phyloP scores from a whole-genome alignment of 192 early-diverging fungal genomes.

The Oehlia diaphana region DNA sequence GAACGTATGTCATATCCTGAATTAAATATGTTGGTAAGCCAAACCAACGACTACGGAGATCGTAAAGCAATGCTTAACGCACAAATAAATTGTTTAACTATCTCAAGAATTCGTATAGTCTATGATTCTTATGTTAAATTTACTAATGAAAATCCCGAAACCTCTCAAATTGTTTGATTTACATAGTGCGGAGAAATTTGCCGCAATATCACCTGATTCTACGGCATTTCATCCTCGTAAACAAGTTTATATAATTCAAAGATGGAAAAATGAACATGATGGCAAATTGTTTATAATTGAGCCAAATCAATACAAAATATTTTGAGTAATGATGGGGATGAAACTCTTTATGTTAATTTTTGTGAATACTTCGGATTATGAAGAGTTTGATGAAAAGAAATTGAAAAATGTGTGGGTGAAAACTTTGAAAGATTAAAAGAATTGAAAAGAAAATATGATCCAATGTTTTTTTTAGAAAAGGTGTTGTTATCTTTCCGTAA shows the following conservation, averaged over 20 bases:
- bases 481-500: not conserved
- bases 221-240: not conserved
- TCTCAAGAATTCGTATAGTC: not conserved
- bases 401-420: not conserved
- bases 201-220: not conserved
- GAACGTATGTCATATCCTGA: not conserved
- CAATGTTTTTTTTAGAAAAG: not conserved
- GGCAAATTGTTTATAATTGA: not conserved
- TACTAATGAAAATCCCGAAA: not conserved
- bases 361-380: not conserved
- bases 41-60: not conserved
- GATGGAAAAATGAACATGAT: not conserved
- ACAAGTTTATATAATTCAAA: not conserved
- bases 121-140: not conserved
- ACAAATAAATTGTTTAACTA: not conserved
- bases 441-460: constrained; percentile 7
- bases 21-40: not conserved
- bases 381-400: not conserved
- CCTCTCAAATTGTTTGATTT: not conserved
- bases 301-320: not conserved
- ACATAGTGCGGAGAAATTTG: not conserved
- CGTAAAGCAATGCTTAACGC: not conserved
- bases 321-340: not conserved
- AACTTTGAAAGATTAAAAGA: not conserved
- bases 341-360: not conserved